Percentiles rank a stretch among this genome's conserved stretches.
Evolutionary conservation across 2,329 filamentous ascomycete genomes (phyloP).

Genomic region (Nigrograna mackinnonii): DNA sequence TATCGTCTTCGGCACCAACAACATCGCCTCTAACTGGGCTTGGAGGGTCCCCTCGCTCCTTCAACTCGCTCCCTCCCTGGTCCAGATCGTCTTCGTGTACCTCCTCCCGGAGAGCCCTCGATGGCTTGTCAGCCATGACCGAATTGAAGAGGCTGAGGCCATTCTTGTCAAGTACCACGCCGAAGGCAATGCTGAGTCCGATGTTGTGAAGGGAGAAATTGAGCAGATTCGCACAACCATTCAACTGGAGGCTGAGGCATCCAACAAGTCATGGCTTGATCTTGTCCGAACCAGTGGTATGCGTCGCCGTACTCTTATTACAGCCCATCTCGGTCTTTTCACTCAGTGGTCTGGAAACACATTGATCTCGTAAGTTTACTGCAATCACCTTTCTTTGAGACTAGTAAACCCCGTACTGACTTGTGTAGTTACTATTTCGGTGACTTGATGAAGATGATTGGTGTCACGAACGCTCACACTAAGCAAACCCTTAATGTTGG

Average conservation of each 20-base stretch:
- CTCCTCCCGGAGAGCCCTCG: conserved; percentile 65
- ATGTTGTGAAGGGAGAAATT: conserved; percentile 66
- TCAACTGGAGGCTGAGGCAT: conserved; percentile 54
- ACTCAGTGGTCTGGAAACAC: conserved; percentile 67
- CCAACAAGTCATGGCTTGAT: conserved; percentile 58
- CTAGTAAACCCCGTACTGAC: not conserved
- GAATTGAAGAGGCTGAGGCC: conserved; percentile 61
- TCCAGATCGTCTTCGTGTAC: conserved; percentile 64
- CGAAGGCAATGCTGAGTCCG: conserved; percentile 60
- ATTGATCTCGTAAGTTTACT: conserved; percentile 50
- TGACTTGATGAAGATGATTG: conserved; percentile 61
- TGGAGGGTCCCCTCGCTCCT: conserved; percentile 67
- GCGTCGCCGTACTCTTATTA: conserved; percentile 62
- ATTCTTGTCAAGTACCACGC: conserved; percentile 66
- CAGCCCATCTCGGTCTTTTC: conserved; percentile 65
- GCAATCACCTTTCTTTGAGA: too few relatives aligned
- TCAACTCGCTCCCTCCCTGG: conserved; percentile 62
- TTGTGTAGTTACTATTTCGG: conserved; percentile 60
- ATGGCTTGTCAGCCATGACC: conserved; percentile 65
- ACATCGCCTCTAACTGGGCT: conserved; percentile 61
- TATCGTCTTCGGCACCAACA: conserved; percentile 64
- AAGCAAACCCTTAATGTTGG: conserved; percentile 51
- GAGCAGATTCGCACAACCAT: conserved; percentile 67
- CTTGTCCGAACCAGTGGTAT: conserved; percentile 65
- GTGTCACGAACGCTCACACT: conserved; percentile 52